Conservation (phyloP, 1,284 basidiomycete genomes). For the Neonothopanus nambi region DNA sequence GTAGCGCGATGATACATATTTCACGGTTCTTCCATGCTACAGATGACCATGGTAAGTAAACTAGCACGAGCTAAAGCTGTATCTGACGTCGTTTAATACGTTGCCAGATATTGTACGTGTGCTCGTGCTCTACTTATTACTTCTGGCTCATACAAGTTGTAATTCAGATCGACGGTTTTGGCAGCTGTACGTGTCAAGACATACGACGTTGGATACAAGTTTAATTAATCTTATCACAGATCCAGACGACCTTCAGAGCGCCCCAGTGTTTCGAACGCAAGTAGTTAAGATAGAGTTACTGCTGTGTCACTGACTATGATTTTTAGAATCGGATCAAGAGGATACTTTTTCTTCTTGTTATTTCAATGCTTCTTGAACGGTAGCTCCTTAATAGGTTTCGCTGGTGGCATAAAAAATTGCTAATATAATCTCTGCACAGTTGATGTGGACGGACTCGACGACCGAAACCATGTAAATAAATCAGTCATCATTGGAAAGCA, state of each 20-base stretch:
- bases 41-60: conserved; percentile 75
- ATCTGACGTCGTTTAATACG: conserved; percentile 1
- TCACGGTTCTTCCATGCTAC: background rate
- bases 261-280: conserved; percentile 77
- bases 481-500: conserved; percentile 73
- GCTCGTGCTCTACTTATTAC: conserved; percentile 1
- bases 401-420: conserved; percentile 1
- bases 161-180: conserved; percentile 86
- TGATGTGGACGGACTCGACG: conserved; percentile 72
- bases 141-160: background rate
- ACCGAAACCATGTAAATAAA: conserved; percentile 64
- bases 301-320: background rate
- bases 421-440: conserved; percentile 41
- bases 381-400: conserved; percentile 31
- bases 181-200: conserved; percentile 65
- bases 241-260: conserved; percentile 78
- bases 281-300: conserved; percentile 23
- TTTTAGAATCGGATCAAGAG: conserved; percentile 72
- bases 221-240: conserved; percentile 42
- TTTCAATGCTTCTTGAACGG: conserved; percentile 91
- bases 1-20: background rate
- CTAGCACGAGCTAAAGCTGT: background rate
- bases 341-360: conserved; percentile 89
- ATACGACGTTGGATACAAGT: background rate
- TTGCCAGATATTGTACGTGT: conserved; percentile 33